Percentiles rank a stretch among this genome's conserved stretches.
Evolutionary conservation across 305 asterid genomes (phyloP).

Genomic region (Fraxinus platypoda): DNA sequence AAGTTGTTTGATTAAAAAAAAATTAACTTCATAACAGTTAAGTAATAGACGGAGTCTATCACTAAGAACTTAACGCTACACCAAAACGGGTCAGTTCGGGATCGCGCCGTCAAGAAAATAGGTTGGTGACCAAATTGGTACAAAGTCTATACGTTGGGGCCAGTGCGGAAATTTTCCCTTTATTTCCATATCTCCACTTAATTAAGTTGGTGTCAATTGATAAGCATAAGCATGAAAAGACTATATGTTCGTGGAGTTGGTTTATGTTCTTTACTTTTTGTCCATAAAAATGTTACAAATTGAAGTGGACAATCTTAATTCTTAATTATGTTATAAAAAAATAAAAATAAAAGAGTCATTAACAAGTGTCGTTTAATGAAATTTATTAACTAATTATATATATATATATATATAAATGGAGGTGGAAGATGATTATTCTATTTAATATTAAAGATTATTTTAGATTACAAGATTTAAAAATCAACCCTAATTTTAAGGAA

Average conservation of each 20-base stretch:
- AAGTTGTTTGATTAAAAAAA: too few relatives aligned
- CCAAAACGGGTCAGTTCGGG: too few relatives aligned
- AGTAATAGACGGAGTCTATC: too few relatives aligned
- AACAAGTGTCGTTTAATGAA: slow-evolving; percentile 17
- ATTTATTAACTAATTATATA: not conserved
- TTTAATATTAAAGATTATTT: slow-evolving; percentile 22
- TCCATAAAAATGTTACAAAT: not conserved
- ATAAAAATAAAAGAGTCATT: not conserved
- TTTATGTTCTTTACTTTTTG: not conserved
- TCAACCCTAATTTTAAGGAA: slow-evolving; percentile 24
- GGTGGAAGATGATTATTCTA: slow-evolving; percentile 29
- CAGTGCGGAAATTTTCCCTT: not conserved
- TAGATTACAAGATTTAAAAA: not conserved
- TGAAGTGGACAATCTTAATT: slow-evolving; percentile 14
- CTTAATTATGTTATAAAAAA: too few relatives aligned
- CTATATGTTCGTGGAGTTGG: not conserved
- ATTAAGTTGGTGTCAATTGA: not conserved
- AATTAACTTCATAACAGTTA: too few relatives aligned
- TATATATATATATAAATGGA: too few relatives aligned
- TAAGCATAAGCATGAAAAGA: not conserved
- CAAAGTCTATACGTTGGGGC: not conserved
- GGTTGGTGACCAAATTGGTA: not conserved
- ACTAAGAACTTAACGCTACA: too few relatives aligned
- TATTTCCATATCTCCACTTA: too few relatives aligned
- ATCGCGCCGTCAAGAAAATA: not conserved